Evolutionary conservation across 208 protist genomes (phyloP).

Genomic region (Angomonas deanei): DNA sequence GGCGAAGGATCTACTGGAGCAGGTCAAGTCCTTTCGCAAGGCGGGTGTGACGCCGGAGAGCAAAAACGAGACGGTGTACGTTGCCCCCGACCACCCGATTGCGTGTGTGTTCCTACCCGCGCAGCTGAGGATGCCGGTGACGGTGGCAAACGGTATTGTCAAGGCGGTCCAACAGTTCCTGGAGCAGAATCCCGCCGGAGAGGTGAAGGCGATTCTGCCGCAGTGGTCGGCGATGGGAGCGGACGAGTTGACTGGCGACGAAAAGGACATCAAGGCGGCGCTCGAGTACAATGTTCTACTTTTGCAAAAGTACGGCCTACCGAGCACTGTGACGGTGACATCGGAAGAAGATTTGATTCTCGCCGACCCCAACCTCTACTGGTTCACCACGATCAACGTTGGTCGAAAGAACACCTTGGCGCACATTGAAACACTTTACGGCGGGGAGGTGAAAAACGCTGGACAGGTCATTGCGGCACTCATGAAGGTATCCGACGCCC

Average conservation of each 20-base stretch:
- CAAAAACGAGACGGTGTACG: slow-evolving; percentile 9
- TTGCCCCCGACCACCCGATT: slow-evolving; percentile 10
- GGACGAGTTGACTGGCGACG: slow-evolving; percentile 65
- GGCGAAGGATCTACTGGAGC: slow-evolving; percentile 82
- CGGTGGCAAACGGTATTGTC: slow-evolving; percentile 50
- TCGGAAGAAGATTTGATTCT: slow-evolving; percentile 78
- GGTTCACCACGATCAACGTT: slow-evolving; percentile 86
- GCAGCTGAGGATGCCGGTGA: slow-evolving; percentile 47
- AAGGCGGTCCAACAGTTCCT: slow-evolving; percentile 42
- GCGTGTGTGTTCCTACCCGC: slow-evolving; percentile 73
- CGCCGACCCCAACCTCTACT: slow-evolving; percentile 74
- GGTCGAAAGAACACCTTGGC: slow-evolving; percentile 69
- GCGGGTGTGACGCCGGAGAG: slow-evolving; percentile 3
- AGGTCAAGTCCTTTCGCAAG: slow-evolving; percentile 84
- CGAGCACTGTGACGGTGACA: slow-evolving; percentile 51
- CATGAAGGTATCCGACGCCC: slow-evolving; percentile 73
- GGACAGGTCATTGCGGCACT: slow-evolving; percentile 73
- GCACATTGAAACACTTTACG: slow-evolving; percentile 59
- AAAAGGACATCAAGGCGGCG: slow-evolving; percentile 73
- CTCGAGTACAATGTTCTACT: slow-evolving; percentile 60
- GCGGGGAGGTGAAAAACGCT: slow-evolving; percentile 57
- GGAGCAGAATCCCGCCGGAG: slow-evolving; percentile 34
- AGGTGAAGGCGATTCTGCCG: slow-evolving; percentile 60
- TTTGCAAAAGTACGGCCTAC: slow-evolving; percentile 49
- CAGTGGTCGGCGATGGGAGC: slow-evolving; percentile 78